Conservation (phyloP, 345 rosid species). For the Lepidium sativum region DNA sequence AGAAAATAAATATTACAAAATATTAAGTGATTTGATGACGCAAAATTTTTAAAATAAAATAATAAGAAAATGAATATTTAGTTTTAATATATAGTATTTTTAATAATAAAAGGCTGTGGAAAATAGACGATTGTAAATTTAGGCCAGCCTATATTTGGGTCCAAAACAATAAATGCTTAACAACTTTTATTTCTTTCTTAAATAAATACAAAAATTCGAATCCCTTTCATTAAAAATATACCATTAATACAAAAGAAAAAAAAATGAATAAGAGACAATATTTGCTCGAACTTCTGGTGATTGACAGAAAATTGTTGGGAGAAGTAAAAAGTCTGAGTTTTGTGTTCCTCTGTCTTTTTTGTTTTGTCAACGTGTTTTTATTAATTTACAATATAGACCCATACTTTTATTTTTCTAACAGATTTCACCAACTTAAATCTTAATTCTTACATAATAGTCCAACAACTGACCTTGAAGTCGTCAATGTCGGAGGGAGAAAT, state of each 20-base stretch:
- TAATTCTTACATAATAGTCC: neutral
- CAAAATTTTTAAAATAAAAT: no score
- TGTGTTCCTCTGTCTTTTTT: conserved; percentile 20
- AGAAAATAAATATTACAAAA: no score
- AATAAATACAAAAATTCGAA: neutral
- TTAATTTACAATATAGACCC: conserved; percentile 16
- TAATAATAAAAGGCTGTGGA: neutral
- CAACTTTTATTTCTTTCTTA: neutral
- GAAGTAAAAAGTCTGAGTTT: conserved; percentile 25
- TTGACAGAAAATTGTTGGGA: conserved; percentile 19
- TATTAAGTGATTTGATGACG: no score
- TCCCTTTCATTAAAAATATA: neutral
- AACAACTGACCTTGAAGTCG: conserved; percentile 65
- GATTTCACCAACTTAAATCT: conserved; percentile 1
- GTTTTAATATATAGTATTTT: neutral
- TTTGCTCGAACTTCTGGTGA: conserved; percentile 8
- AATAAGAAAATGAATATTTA: neutral
- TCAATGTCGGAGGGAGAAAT: conserved; percentile 92
- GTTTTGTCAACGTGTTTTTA: conserved; percentile 28
- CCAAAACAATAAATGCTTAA: conserved; percentile 14
- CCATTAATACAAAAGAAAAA: neutral
- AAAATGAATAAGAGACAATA: neutral
- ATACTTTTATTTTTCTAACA: neutral
- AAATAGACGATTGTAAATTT: conserved; percentile 7
- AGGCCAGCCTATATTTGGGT: conserved; percentile 9